phyloP scores from a whole-genome alignment of 345 rosid genomes.

The Ricinus communis region DNA sequence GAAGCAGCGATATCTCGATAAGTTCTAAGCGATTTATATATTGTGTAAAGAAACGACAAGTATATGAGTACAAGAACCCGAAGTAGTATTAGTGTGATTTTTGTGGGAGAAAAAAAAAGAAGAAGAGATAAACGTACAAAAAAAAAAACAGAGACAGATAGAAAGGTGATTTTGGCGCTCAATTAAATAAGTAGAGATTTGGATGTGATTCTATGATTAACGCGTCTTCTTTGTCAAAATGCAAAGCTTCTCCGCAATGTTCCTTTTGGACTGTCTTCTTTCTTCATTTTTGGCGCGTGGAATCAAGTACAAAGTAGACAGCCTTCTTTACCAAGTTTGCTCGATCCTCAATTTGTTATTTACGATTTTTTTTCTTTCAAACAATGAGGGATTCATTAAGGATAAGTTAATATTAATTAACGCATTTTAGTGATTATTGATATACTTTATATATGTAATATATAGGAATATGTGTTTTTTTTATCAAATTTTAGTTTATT shows the following conservation, averaged over 20 bases:
- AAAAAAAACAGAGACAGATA: neutral
- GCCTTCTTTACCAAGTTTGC: neutral
- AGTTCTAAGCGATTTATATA: neutral
- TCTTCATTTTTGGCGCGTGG: neutral
- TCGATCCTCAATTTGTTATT: too few species aligned
- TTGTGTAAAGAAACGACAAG: neutral
- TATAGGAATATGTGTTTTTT: too few species aligned
- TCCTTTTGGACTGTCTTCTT: neutral
- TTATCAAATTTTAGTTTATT: too few species aligned
- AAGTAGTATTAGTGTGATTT: neutral
- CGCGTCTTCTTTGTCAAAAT: rapidly evolving
- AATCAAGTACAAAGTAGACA: neutral
- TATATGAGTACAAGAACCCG: neutral
- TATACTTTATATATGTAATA: too few species aligned
- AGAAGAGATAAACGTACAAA: neutral
- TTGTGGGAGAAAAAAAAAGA: neutral
- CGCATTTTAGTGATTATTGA: too few species aligned
- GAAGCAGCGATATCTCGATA: too few species aligned
- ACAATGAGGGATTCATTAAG: too few species aligned
- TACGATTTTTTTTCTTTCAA: too few species aligned
- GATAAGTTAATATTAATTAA: too few species aligned
- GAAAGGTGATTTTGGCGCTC: neutral
- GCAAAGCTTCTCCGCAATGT: neutral
- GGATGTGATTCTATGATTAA: neutral
- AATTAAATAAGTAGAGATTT: neutral